Percentiles rank a stretch among this genome's conserved stretches.
phyloP scores from a whole-genome alignment of 2,329 filamentous ascomycete species.

The Talaromyces funiculosus region DNA sequence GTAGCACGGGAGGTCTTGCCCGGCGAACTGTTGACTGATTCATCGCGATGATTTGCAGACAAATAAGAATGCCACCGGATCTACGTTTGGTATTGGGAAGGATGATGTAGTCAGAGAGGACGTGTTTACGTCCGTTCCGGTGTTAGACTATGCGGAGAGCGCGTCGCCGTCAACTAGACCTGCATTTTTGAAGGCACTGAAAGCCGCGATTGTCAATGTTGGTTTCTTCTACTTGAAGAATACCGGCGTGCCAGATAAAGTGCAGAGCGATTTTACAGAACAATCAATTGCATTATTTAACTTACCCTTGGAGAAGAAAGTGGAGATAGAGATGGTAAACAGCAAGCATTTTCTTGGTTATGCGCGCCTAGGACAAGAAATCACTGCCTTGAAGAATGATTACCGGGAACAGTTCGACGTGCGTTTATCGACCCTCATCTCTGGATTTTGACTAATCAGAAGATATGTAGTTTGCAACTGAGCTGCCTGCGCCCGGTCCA shows the following conservation, averaged over 20 bases:
- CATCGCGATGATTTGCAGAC: background rate
- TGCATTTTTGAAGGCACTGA: conserved; percentile 24
- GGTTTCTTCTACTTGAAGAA: conserved; percentile 34
- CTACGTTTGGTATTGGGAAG: background rate
- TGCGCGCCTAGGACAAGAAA: conserved; percentile 30
- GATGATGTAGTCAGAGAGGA: background rate
- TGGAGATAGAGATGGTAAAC: conserved; percentile 44
- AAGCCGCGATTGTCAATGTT: conserved; percentile 30
- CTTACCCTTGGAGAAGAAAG: conserved; percentile 41
- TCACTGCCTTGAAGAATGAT: conserved; percentile 29
- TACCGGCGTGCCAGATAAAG: conserved; percentile 20
- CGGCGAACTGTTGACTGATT: background rate
- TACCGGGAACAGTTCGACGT: conserved; percentile 35
- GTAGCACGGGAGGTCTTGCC: background rate
- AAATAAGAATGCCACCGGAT: background rate
- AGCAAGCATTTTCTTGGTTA: conserved; percentile 36
- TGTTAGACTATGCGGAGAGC: conserved; percentile 27
- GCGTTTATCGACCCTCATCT: background rate
- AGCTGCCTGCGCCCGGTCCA: conserved; percentile 29
- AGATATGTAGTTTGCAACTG: conserved; percentile 29
- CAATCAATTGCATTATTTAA: conserved; percentile 42
- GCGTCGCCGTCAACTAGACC: conserved; percentile 20
- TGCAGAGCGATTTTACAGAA: conserved; percentile 27
- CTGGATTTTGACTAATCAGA: background rate
- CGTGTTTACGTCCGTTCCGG: conserved; percentile 27